These are phyloP conservation scores for Vavraia culicis DNA, from an alignment of 371 early-diverging fungal genomes.

Conservation along the genomic window DNA sequence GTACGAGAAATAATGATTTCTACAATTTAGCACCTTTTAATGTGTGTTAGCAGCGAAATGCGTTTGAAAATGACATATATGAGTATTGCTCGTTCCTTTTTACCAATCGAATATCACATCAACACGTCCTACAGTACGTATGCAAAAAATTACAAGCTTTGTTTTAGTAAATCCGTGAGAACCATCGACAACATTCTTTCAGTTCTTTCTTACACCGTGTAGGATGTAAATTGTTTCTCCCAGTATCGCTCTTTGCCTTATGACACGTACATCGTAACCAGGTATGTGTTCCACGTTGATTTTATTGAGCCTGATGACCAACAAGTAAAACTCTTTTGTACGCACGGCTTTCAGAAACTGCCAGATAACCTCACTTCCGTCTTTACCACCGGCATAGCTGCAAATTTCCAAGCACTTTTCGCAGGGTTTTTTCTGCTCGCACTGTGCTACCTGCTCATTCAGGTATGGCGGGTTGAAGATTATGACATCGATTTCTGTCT, in stretches of 20 bases:
- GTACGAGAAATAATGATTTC: too few species aligned
- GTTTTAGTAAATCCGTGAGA: too few species aligned
- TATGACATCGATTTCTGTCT: slow-evolving; percentile 51
- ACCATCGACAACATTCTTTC: too few species aligned
- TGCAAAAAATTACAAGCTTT: too few species aligned
- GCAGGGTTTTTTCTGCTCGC: slow-evolving; percentile 45
- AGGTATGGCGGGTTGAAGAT: slow-evolving; percentile 78
- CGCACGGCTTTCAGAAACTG: slow-evolving; percentile 51
- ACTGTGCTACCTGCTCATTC: slow-evolving; percentile 41
- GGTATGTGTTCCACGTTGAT: slow-evolving; percentile 44
- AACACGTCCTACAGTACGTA: too few species aligned
- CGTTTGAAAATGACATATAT: too few species aligned
- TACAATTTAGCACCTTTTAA: too few species aligned
- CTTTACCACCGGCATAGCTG: slow-evolving; percentile 70
- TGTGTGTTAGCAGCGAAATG: too few species aligned
- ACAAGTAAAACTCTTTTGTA: slow-evolving; percentile 57
- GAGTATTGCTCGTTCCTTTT: too few species aligned
- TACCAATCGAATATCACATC: too few species aligned
- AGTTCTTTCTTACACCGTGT: too few species aligned
- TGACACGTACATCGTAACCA: slow-evolving; percentile 21
- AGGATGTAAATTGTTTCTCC: slow-evolving; percentile 31
- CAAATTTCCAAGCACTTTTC: too few species aligned
- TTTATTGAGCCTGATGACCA: slow-evolving; percentile 63
- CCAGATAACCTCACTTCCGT: slow-evolving; percentile 68
- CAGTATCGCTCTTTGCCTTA: slow-evolving; percentile 21